Evolutionary conservation across 164 flowering plant species (phyloP).

Genomic region (Magnolia kwangsiensis): DNA sequence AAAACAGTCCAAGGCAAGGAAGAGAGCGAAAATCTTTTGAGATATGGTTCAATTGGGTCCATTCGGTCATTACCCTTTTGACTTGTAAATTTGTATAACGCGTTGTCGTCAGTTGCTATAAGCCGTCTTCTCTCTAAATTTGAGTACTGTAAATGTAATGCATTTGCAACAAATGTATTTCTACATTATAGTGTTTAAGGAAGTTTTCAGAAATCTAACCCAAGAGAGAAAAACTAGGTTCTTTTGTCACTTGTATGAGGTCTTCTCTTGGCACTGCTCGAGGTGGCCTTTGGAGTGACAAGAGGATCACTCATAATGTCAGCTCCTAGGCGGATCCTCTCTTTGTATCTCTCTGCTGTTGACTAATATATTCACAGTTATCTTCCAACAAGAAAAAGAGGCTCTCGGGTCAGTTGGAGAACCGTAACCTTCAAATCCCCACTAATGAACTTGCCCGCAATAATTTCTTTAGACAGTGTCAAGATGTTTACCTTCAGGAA

Average conservation of each 20-base stretch:
- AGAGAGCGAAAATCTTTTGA: conserved; percentile 16
- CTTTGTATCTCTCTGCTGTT: background rate
- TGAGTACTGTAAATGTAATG: background rate
- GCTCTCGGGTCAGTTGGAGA: background rate
- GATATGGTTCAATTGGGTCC: conserved; percentile 14
- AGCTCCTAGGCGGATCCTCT: background rate
- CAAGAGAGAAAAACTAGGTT: background rate
- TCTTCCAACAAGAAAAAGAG: background rate
- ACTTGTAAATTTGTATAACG: no score
- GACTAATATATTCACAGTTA: background rate
- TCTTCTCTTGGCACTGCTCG: background rate
- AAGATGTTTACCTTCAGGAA: no score
- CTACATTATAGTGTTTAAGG: no score
- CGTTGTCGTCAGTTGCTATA: no score
- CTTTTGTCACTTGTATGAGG: background rate
- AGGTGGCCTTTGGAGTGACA: background rate
- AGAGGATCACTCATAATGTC: background rate
- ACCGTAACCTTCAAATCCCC: background rate
- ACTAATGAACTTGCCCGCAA: no score
- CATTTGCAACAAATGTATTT: no score
- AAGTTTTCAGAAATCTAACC: background rate
- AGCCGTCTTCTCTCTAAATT: background rate
- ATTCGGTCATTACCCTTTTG: conserved; percentile 2
- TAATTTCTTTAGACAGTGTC: no score
- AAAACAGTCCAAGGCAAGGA: conserved; percentile 14